Evolutionary conservation across 306 rosid species (phyloP).

Genomic region (Albizia julibrissin): DNA sequence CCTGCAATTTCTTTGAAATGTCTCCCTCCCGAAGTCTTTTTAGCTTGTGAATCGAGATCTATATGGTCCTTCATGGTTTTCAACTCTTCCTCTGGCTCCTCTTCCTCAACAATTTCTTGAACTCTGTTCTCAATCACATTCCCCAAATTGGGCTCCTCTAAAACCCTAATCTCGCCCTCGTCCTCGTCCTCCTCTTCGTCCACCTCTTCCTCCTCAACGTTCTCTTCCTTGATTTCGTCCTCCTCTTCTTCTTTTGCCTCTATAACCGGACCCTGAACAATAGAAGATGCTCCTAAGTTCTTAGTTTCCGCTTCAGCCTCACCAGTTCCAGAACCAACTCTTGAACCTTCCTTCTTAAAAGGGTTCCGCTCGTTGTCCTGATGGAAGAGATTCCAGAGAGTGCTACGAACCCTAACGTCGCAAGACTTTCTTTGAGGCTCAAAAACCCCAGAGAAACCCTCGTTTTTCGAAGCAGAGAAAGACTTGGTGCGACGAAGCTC

Average conservation of each 20-base stretch:
- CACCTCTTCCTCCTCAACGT: conserved; percentile 41
- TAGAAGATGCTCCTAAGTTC: conserved; percentile 47
- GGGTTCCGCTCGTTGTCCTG: conserved; percentile 76
- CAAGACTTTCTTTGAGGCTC: conserved; percentile 96
- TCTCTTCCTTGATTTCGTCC: conserved; percentile 34
- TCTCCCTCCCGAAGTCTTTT: conserved; percentile 69
- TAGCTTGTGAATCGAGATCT: conserved; percentile 86
- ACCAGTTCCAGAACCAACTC: not conserved
- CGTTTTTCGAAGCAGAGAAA: conserved; percentile 95
- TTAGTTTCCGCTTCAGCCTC: conserved; percentile 49
- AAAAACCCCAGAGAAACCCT: conserved; percentile 75
- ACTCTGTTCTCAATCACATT: conserved; percentile 64
- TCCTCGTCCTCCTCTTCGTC: conserved; percentile 28
- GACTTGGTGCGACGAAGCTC: conserved; percentile 98
- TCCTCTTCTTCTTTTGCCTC: conserved; percentile 54
- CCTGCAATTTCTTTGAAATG: conserved; percentile 93
- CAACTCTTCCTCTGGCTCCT: conserved; percentile 53
- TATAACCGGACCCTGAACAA: conserved; percentile 58
- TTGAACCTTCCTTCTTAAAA: conserved; percentile 44
- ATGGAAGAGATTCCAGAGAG: conserved; percentile 69
- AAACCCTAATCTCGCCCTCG: conserved; percentile 46
- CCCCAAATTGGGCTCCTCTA: conserved; percentile 40
- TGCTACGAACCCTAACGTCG: conserved; percentile 85
- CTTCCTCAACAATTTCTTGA: conserved; percentile 71
- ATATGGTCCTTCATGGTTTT: conserved; percentile 93